Base-by-base conservation (phyloP, 768 basidiomycete species). In the Naganishia friedmannii region DNA sequence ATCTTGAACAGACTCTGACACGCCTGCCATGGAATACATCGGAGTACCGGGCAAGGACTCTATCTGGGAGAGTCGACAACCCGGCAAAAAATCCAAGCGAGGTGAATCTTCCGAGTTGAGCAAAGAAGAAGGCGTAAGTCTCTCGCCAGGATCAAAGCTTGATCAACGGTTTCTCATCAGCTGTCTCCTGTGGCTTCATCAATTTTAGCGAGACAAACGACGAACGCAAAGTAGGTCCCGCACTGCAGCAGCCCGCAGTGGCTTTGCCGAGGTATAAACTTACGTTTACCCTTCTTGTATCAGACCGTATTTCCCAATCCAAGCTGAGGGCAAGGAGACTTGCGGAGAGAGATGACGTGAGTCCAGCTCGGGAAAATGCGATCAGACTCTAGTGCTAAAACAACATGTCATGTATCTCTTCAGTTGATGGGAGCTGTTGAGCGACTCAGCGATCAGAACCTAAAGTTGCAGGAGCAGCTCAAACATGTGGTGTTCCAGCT, bases 261-360 rank as follows among this genome's bases (percentile, higher is more conserved):
- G 23, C n/a, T 63, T 26, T 17, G 2, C 29, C 8, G 17, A 26
- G 12, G 21, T 45, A 23, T 42, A 46, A 23, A 21, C 39, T 45
- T 3, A 45, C n/a, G 34, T 37, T 63, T 28, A 7, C 2, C n/a
- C 12, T 19, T 15, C 7, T 2, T 42, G 15, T 42, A 42, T 6
- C 42, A 63, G 60, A 63, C 32, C 60, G 60, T 17, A 28, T 29
- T 28, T 63, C 60, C 46, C 60, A 63, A 46, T 15, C 42, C 23
- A 63, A 28, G 26, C 26, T 63, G 31, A 26, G 60, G 34, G 28
- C 8, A 9, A 63, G 17, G 60, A 63, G 23, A 42, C 19, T 42
- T 2, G 15, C 26, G 6, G 37, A 63, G 21, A 42, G 26, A 17
- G 46, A 13, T 15, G 60, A 26, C 15, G 60, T 45, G 23, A 51